phyloP scores from a whole-genome alignment of 768 basidiomycete genomes.

The Megacollybia marginata region DNA sequence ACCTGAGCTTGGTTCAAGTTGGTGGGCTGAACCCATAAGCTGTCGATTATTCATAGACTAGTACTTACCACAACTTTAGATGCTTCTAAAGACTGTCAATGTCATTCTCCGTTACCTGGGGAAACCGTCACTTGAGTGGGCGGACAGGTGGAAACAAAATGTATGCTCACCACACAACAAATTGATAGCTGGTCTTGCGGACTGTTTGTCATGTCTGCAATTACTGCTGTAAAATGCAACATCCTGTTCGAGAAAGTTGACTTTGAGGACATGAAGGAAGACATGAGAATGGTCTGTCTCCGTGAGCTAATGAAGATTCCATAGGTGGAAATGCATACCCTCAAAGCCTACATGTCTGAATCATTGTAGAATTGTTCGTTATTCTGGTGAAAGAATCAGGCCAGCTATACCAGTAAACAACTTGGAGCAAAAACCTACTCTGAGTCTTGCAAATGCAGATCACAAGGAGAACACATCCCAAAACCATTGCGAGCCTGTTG shows the following conservation, averaged over 20 bases:
- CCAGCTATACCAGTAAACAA: too few species aligned
- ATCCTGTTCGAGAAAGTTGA: background rate
- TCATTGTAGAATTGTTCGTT: background rate
- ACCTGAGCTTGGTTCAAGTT: too few species aligned
- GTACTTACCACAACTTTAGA: background rate
- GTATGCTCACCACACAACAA: background rate
- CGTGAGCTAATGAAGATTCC: background rate
- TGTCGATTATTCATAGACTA: too few species aligned
- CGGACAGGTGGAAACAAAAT: background rate
- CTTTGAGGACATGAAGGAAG: background rate
- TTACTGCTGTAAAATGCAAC: background rate
- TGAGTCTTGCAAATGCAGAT: too few species aligned
- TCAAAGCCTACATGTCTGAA: too few species aligned
- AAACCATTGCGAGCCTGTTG: too few species aligned
- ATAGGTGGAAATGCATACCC: background rate
- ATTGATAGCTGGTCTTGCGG: background rate
- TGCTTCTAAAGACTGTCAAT: background rate
- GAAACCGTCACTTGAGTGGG: background rate
- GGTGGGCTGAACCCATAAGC: too few species aligned
- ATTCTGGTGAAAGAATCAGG: background rate
- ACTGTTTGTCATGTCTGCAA: background rate
- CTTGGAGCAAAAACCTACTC: too few species aligned
- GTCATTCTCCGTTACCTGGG: too few species aligned
- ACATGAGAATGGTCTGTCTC: background rate
- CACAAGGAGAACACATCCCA: too few species aligned